These are phyloP conservation scores for Fonsecaea nubica DNA, from an alignment of 2,329 filamentous ascomycete species.

Conservation along the genomic window DNA sequence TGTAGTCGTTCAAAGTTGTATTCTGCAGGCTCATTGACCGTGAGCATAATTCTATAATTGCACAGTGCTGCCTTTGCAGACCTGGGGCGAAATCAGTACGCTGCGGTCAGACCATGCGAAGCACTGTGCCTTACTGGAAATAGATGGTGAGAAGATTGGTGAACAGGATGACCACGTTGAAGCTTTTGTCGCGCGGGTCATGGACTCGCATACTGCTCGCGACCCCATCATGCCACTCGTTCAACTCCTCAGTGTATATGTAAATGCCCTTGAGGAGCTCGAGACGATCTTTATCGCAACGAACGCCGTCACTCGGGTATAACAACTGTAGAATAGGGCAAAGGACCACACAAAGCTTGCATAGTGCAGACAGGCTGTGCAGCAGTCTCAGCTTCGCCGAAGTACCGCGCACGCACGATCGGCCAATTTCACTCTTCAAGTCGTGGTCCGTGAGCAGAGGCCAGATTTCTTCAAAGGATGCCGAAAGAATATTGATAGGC, in stretches of 20 bases:
- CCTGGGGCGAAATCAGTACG: not conserved
- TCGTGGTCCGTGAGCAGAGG: constrained; percentile 8
- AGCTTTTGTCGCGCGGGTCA: not conserved
- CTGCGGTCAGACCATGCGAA: not conserved
- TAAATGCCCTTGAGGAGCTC: constrained; percentile 10
- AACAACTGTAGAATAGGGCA: not conserved
- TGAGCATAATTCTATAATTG: constrained; percentile 14
- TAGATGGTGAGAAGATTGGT: constrained; percentile 12
- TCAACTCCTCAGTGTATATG: constrained; percentile 7
- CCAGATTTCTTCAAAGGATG: not conserved
- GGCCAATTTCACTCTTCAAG: constrained; percentile 8
- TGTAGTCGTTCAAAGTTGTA: constrained; percentile 15
- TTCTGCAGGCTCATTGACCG: not conserved
- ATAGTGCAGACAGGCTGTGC: not conserved
- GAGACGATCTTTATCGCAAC: not conserved
- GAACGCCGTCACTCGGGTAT: not conserved
- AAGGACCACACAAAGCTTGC: constrained; percentile 6
- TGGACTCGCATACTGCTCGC: not conserved
- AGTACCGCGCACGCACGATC: constrained; percentile 2
- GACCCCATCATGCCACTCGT: constrained; percentile 5
- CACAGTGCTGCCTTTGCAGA: constrained; percentile 13
- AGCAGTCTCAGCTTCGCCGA: not conserved
- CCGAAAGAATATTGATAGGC: constrained; percentile 27
- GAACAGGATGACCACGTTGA: constrained; percentile 1
- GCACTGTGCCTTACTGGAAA: constrained; percentile 6